Base-by-base conservation (phyloP, 768 basidiomycete species). In the Saitozyma podzolica region DNA sequence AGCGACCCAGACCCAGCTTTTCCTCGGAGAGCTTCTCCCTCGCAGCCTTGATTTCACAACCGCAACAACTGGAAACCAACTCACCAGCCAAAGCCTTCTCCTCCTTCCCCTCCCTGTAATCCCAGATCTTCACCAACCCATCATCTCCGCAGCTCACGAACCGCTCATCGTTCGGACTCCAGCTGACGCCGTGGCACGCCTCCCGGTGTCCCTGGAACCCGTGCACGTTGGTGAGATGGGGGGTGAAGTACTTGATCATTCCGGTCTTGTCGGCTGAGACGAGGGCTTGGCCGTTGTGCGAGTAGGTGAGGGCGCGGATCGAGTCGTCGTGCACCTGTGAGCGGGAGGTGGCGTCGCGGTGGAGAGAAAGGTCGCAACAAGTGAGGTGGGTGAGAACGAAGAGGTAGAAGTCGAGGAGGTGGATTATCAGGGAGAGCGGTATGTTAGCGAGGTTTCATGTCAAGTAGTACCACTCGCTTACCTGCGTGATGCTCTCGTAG, bases 61-160 rank as follows among this genome's bases (percentile, higher is more conserved):
- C 13, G 20, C 29, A 48, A 39, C 37, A 20, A 58, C 57, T 55
- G 45, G 1, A 17, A 17, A 43, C 29, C 20, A 39, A 58, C 81
- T 49, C 63, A 88, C 93, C 94, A 43, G 90, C 90, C 67, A 97
- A 82, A 0, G 88, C 87, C 63, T 88, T 87, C 80, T 97, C 96
- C 64, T 94, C 90, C 54, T 89, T 84, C 65, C 89, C 89, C 76
- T 91, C 90, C 68, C 93, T 88, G 75, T 97, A 98, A 13, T 87
- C 88, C 96, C 96, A 98, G 69, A 99, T 88, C 75, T 92, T 86
- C 65, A 99, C 87, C 59, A 89, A 91, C 2, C 92, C 89, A 78
- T 99, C 96, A 73, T 98, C 96, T 64, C 93, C 94, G 1, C 91
- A 92, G 8, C 92, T 96, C 8, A 91, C 95, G 78, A 98, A 97